Evolutionary conservation across 352 stramenopile genomes (phyloP).

Genomic region (Aphanomyces cochlioides): DNA sequence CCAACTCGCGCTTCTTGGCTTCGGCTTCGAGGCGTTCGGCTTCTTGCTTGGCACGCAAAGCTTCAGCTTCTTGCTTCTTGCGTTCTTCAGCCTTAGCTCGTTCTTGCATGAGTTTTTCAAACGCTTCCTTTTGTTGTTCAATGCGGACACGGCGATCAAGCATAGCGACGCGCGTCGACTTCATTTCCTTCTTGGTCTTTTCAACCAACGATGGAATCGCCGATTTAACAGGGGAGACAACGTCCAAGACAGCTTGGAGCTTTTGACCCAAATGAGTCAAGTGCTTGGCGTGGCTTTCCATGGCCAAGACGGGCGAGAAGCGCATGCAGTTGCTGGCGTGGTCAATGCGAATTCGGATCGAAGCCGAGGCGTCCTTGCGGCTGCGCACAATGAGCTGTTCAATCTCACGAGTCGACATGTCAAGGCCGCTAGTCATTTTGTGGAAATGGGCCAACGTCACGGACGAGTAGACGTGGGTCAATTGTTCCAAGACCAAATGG

Average conservation of each 20-base stretch:
- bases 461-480: constrained; percentile 83
- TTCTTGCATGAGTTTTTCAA: constrained; percentile 92
- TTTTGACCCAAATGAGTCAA: constrained; percentile 66
- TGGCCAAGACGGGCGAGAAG: constrained; percentile 75
- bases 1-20: constrained; percentile 81
- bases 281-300: constrained; percentile 73
- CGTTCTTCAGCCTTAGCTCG: constrained; percentile 83
- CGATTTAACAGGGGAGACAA: constrained; percentile 36
- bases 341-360: constrained; percentile 80
- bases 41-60: constrained; percentile 69
- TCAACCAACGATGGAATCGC: constrained; percentile 62
- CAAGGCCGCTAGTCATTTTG: constrained; percentile 81
- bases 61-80: constrained; percentile 71
- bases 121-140: constrained; percentile 96
- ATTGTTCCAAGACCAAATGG: constrained; percentile 77
- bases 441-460: constrained; percentile 80
- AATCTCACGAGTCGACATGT: constrained; percentile 76
- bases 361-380: constrained; percentile 47
- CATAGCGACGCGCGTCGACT: constrained; percentile 78
- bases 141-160: constrained; percentile 92
- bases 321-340: constrained; percentile 80
- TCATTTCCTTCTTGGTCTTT: constrained; percentile 57
- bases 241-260: constrained; percentile 56
- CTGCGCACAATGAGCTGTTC: constrained; percentile 83
- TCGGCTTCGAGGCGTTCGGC: constrained; percentile 70